A percentile compares a stretch with the other conserved stretches of the same genome.
Conservation (phyloP, 306 rosid species). For the Vicia villosa region DNA sequence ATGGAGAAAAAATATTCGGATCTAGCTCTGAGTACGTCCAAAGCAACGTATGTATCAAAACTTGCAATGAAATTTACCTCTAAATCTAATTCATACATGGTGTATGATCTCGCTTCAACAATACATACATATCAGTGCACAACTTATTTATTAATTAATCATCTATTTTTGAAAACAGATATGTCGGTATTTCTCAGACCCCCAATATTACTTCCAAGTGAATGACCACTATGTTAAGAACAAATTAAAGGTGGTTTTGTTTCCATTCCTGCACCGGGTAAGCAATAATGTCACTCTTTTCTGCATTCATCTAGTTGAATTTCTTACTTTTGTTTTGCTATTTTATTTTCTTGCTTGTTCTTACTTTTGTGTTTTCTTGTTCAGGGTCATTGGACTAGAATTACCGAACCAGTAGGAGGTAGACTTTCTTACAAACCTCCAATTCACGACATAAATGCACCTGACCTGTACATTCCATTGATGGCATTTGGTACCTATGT, state of each 20-base stretch:
- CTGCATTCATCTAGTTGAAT: neutral
- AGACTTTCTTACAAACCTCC: slow-evolving; percentile 96
- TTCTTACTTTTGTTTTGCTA: slow-evolving; percentile 20
- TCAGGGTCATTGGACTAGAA: slow-evolving; percentile 99
- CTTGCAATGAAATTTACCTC: too few species aligned
- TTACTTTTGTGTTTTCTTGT: slow-evolving; percentile 24
- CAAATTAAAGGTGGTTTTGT: slow-evolving; percentile 92
- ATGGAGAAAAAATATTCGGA: slow-evolving; percentile 78
- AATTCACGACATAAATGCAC: slow-evolving; percentile 59
- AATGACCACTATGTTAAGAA: slow-evolving; percentile 92
- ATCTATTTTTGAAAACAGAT: slow-evolving; percentile 55
- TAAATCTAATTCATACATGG: too few species aligned
- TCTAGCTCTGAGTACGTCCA: slow-evolving; percentile 86
- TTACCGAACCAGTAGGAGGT: slow-evolving; percentile 97
- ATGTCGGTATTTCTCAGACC: slow-evolving; percentile 87
- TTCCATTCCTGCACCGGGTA: slow-evolving; percentile 97
- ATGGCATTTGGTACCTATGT: slow-evolving; percentile 98
- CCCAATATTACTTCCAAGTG: slow-evolving; percentile 97
- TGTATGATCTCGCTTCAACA: too few species aligned
- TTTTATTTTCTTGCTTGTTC: neutral
- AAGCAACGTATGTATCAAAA: slow-evolving; percentile 77
- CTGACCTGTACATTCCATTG: slow-evolving; percentile 88
- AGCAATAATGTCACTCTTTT: slow-evolving; percentile 31
- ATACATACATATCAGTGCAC: too few species aligned
- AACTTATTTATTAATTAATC: slow-evolving; percentile 19